Percentiles rank a stretch among this genome's conserved stretches.
phyloP scores from a whole-genome alignment of 768 basidiomycete species.

The Xerocomellus amylosporus region DNA sequence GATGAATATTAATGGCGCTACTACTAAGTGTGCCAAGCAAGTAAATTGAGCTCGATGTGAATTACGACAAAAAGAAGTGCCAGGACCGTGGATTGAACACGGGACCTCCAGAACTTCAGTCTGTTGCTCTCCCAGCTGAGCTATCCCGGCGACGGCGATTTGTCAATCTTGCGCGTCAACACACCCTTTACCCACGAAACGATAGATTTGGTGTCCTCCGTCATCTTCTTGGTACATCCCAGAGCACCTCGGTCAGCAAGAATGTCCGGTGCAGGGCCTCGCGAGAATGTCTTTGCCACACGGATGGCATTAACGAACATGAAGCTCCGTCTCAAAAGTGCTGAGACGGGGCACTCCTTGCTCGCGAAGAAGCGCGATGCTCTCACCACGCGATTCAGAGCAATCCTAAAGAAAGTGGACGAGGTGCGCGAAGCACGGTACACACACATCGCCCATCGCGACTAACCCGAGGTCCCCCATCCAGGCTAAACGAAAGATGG shows the following conservation, averaged over 20 bases:
- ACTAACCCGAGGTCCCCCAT: conserved; percentile 22
- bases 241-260: conserved; percentile 12
- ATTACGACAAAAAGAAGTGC: conserved; percentile 38
- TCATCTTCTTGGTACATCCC: not conserved
- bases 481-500: conserved; percentile 99
- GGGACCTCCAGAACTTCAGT: conserved; percentile 78
- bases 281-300: conserved; percentile 95
- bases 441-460: not conserved
- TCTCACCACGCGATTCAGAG: conserved; percentile 88
- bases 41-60: not conserved
- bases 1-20: not conserved
- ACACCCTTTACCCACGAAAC: not conserved
- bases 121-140: conserved; percentile 77
- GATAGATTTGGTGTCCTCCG: not conserved
- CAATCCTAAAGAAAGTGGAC: conserved; percentile 95
- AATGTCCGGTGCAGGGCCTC: conserved; percentile 88
- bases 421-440: conserved; percentile 59
- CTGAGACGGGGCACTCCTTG: conserved; percentile 92
- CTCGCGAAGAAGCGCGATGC: conserved; percentile 99
- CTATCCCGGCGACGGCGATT: conserved; percentile 48
- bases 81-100: conserved; percentile 79
- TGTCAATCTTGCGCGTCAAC: accelerated
- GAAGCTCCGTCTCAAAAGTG: conserved; percentile 83
- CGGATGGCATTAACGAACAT: conserved; percentile 97
- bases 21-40: not conserved